Conservation (phyloP, 441 rosid genomes). For the Isatis lusitanica region DNA sequence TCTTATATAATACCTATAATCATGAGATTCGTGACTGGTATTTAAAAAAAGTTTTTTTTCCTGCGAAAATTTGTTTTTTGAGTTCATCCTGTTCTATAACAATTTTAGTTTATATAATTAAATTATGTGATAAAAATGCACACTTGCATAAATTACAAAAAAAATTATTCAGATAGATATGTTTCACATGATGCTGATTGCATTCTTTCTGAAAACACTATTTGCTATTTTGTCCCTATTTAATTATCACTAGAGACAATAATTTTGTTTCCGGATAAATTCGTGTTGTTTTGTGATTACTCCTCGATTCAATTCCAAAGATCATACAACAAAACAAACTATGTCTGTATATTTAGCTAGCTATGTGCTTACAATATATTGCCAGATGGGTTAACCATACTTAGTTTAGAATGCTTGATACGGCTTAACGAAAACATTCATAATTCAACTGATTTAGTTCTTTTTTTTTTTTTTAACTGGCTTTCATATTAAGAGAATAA, state of each 20-base stretch:
- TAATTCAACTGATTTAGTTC: not conserved
- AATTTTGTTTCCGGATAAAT: not conserved
- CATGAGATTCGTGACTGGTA: too few species aligned
- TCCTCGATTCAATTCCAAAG: not conserved
- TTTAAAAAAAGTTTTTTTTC: too few species aligned
- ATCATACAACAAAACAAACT: not conserved
- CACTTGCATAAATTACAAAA: not conserved
- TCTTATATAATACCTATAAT: not conserved
- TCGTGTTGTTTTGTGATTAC: constrained; percentile 5
- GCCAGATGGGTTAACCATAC: not conserved
- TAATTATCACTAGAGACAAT: not conserved
- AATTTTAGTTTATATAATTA: not conserved
- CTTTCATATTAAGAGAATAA: too few species aligned
- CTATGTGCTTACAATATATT: not conserved
- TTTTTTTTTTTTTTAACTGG: too few species aligned
- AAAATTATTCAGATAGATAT: not conserved
- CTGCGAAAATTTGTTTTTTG: not conserved
- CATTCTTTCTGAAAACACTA: not conserved
- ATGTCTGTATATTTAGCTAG: not conserved
- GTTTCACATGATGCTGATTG: not conserved
- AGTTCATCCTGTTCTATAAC: not conserved
- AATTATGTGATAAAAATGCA: not conserved
- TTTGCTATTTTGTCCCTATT: not conserved
- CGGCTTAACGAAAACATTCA: not conserved
- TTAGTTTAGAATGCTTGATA: not conserved